Percentiles rank a stretch among this genome's conserved stretches.
phyloP scores from a whole-genome alignment of 129 eudicot species.

The Lactuca sativa region DNA sequence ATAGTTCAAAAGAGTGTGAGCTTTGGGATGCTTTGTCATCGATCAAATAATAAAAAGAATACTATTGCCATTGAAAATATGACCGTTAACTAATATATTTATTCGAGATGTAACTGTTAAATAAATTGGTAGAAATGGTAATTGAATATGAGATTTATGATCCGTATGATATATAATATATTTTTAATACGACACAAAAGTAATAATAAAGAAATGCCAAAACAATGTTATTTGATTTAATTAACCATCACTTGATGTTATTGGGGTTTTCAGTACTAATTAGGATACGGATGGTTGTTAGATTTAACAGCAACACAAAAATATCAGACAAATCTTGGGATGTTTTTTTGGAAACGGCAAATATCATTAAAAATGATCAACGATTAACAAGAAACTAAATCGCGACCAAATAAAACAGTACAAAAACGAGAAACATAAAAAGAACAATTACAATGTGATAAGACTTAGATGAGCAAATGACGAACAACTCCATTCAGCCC shows the following conservation, averaged over 20 bases:
- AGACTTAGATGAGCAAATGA: too few relatives aligned
- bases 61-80: neutral
- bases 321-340: neutral
- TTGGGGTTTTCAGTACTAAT: neutral
- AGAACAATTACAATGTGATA: too few relatives aligned
- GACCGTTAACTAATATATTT: neutral
- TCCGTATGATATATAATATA: neutral
- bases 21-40: neutral
- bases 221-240: too few relatives aligned
- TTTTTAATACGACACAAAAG: neutral
- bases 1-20: neutral
- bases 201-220: too few relatives aligned
- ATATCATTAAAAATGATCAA: too few relatives aligned
- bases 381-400: too few relatives aligned
- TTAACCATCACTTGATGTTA: neutral
- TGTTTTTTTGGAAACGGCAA: too few relatives aligned
- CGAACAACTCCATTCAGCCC: too few relatives aligned
- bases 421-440: too few relatives aligned
- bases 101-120: neutral
- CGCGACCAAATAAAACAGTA: too few relatives aligned
- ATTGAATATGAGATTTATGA: too few relatives aligned
- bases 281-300: neutral
- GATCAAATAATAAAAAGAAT: too few relatives aligned
- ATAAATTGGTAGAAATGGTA: neutral
- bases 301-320: neutral